phyloP scores from a whole-genome alignment of 2,329 filamentous ascomycete species.

The Xylariaceae sp. region DNA sequence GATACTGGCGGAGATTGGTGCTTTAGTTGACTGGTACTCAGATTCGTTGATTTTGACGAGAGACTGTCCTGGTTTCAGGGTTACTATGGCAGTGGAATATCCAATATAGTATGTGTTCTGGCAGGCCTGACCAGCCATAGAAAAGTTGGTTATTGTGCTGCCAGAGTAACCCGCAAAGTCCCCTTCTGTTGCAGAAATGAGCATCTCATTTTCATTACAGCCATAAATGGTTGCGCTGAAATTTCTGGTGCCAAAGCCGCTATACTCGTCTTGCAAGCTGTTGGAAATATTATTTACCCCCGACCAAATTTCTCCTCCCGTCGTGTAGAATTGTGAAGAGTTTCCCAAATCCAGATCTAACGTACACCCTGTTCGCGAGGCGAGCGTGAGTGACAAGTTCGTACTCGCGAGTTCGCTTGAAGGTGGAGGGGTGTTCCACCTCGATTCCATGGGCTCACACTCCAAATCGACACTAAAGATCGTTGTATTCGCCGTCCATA shows the following conservation, averaged over 20 bases:
- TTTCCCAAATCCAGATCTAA: neutral
- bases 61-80: conserved; percentile 1
- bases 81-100: conserved; percentile 10
- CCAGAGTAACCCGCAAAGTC: neutral
- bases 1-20: conserved; percentile 3
- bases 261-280: no score
- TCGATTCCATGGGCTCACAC: conserved; percentile 14
- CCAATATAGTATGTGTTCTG: conserved; percentile 18
- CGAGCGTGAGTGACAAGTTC: neutral
- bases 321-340: no score
- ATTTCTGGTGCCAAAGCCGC: neutral
- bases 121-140: conserved; percentile 14
- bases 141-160: conserved; percentile 3
- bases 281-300: no score
- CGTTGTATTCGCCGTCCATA: conserved; percentile 24
- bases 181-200: conserved; percentile 10
- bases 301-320: no score
- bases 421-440: neutral
- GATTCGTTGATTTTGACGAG: conserved; percentile 15
- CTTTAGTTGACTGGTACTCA: conserved; percentile 13
- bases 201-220: conserved; percentile 18
- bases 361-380: neutral
- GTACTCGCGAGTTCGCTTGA: neutral
- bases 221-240: neutral
- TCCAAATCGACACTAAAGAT: conserved; percentile 19